Percentiles rank a stretch among this genome's conserved stretches.
These are phyloP conservation scores for Angomonas deanei DNA, from an alignment of 208 protist species.

Conservation along the genomic window DNA sequence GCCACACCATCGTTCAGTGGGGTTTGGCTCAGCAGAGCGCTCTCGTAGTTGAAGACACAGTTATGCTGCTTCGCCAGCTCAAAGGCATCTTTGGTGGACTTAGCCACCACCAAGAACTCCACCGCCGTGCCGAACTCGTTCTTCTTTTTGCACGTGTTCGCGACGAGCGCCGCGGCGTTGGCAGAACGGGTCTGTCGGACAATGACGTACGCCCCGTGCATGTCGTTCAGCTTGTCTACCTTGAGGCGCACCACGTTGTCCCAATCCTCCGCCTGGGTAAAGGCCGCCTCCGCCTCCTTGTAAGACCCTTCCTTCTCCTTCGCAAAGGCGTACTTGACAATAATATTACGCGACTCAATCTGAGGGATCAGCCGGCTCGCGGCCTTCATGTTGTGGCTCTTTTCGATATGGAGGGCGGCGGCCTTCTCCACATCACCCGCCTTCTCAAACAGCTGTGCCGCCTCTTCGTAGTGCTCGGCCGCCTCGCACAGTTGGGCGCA, in stretches of 20 bases:
- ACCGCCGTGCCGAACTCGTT: conserved; percentile 88
- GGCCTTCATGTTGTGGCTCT: conserved; percentile 89
- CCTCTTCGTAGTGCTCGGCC: conserved; percentile 90
- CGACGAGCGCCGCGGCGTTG: conserved; percentile 90
- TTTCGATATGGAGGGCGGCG: conserved; percentile 92
- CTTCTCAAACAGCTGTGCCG: conserved; percentile 93
- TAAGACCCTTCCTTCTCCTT: conserved; percentile 88
- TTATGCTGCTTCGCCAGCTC: conserved; percentile 87
- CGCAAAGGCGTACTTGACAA: conserved; percentile 86
- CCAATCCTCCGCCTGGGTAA: conserved; percentile 92
- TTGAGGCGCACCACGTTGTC: conserved; percentile 94
- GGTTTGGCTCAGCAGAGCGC: conserved; percentile 64
- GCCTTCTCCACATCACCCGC: conserved; percentile 88
- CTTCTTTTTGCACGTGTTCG: conserved; percentile 83
- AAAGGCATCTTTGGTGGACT: conserved; percentile 90
- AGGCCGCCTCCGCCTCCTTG: conserved; percentile 91
- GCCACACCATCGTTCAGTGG: conserved; percentile 85
- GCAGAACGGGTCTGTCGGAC: conserved; percentile 90
- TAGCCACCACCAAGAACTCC: conserved; percentile 96
- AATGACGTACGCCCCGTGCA: conserved; percentile 93
- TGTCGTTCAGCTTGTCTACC: conserved; percentile 91
- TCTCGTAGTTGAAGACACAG: conserved; percentile 85
- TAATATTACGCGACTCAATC: conserved; percentile 93
- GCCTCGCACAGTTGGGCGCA: conserved; percentile 93
- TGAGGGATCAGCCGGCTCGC: conserved; percentile 76